phyloP scores from a whole-genome alignment of 2,329 filamentous ascomycete species.

The Boeremia lycopersici region DNA sequence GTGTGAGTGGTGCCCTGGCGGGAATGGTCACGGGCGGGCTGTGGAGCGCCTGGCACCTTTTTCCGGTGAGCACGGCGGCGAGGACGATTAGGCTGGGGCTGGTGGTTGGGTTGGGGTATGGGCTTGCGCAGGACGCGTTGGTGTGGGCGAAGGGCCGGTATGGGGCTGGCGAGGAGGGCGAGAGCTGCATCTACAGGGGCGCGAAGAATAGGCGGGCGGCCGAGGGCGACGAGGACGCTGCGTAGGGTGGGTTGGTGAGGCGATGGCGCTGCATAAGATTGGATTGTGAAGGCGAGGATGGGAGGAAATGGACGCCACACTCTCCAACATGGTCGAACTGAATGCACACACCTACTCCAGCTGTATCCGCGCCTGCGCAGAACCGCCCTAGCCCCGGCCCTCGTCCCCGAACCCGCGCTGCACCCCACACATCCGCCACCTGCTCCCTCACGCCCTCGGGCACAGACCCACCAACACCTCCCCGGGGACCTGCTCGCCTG shows the following conservation, averaged over 20 bases:
- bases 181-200: conserved; percentile 52
- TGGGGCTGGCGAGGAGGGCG: conserved; percentile 23
- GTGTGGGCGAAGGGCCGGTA: conserved; percentile 61
- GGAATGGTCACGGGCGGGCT: conserved; percentile 82
- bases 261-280: background rate
- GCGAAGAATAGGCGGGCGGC: conserved; percentile 39
- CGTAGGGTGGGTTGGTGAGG: background rate
- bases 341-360: conserved; percentile 34
- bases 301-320: too few species aligned
- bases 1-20: conserved; percentile 80
- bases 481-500: conserved; percentile 30
- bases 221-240: background rate
- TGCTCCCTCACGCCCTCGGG: conserved; percentile 23
- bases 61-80: conserved; percentile 68
- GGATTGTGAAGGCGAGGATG: background rate
- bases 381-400: conserved; percentile 33
- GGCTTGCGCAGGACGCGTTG: conserved; percentile 77
- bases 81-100: conserved; percentile 79
- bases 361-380: conserved; percentile 24
- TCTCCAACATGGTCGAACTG: background rate
- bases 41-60: conserved; percentile 84
- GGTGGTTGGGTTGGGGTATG: conserved; percentile 78
- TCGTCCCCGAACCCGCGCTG: conserved; percentile 40
- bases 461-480: conserved; percentile 36
- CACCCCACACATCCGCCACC: conserved; percentile 35